phyloP scores from a whole-genome alignment of 805 yeast species.

The Diddensiella santjacobensis region DNA sequence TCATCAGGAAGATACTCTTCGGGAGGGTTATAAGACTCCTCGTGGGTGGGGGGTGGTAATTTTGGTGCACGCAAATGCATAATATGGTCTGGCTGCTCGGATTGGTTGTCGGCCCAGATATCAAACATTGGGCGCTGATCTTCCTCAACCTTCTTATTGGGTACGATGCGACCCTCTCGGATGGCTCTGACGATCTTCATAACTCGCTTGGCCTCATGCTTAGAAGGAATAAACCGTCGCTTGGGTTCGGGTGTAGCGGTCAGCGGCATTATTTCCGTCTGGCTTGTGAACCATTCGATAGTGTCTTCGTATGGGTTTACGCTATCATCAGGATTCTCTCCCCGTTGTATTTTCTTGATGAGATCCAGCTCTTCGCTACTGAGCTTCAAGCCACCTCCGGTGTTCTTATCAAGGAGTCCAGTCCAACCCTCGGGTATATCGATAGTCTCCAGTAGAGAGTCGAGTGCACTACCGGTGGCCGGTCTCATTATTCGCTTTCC shows the following conservation, averaged over 20 bases:
- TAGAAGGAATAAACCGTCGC: slow-evolving; percentile 93
- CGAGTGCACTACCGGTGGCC: slow-evolving; percentile 93
- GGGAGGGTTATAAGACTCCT: slow-evolving; percentile 96
- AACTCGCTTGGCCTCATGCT: slow-evolving; percentile 91
- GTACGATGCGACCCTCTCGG: slow-evolving; percentile 89
- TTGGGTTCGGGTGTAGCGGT: slow-evolving; percentile 96
- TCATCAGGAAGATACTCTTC: slow-evolving; percentile 82
- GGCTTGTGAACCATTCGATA: slow-evolving; percentile 90
- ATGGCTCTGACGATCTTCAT: slow-evolving; percentile 97
- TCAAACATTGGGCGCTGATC: slow-evolving; percentile 49
- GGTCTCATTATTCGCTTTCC: slow-evolving; percentile 99
- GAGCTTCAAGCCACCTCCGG: slow-evolving; percentile 81
- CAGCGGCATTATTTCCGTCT: slow-evolving; percentile 83
- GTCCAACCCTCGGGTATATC: slow-evolving; percentile 99
- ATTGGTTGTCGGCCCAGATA: slow-evolving; percentile 74
- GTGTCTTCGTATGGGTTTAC: slow-evolving; percentile 90
- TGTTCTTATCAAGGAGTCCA: slow-evolving; percentile 83
- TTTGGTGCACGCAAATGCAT: slow-evolving; percentile 96
- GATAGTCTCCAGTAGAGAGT: slow-evolving; percentile 79
- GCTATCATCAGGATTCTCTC: slow-evolving; percentile 75
- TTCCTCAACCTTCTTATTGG: slow-evolving; percentile 56
- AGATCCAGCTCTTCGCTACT: slow-evolving; percentile 85
- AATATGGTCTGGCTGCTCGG: slow-evolving; percentile 66
- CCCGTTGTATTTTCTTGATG: slow-evolving; percentile 77
- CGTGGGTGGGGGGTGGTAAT: slow-evolving; percentile 92